Evolutionary conservation across 2,329 filamentous ascomycete genomes (phyloP).

Genomic region (Fusarium sp.): DNA sequence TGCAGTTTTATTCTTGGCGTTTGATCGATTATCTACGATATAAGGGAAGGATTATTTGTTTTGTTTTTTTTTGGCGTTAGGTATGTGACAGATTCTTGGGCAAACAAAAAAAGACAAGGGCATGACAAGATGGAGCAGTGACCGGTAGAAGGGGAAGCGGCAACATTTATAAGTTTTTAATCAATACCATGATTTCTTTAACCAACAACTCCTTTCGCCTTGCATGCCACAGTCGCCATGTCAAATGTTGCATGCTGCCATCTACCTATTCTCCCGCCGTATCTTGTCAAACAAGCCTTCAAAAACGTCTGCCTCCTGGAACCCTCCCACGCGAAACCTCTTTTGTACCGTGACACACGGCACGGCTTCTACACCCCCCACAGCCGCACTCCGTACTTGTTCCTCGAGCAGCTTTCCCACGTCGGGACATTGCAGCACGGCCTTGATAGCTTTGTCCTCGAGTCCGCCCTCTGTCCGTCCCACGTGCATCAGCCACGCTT

Average conservation of each 20-base stretch:
- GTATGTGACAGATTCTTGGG: slow-evolving; percentile 11
- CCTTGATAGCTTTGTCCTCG: slow-evolving; percentile 39
- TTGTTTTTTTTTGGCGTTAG: slow-evolving; percentile 22
- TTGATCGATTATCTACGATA: slow-evolving; percentile 11
- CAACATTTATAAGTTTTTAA: slow-evolving; percentile 20
- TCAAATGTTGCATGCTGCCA: background rate
- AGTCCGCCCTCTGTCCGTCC: slow-evolving; percentile 48
- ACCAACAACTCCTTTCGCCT: slow-evolving; percentile 4
- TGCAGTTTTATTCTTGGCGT: slow-evolving; percentile 25
- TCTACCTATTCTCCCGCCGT: slow-evolving; percentile 24
- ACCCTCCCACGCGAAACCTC: slow-evolving; percentile 74
- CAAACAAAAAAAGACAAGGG: slow-evolving; percentile 18
- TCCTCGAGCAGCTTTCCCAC: slow-evolving; percentile 45
- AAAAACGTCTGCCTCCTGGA: slow-evolving; percentile 73
- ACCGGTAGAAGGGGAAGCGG: slow-evolving; percentile 25
- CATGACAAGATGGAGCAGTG: slow-evolving; percentile 9
- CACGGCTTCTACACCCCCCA: slow-evolving; percentile 66
- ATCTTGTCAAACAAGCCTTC: slow-evolving; percentile 72
- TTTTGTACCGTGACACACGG: slow-evolving; percentile 78
- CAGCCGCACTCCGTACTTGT: slow-evolving; percentile 44
- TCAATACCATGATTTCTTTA: slow-evolving; percentile 15
- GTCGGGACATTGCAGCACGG: slow-evolving; percentile 45
- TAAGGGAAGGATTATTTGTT: slow-evolving; percentile 1
- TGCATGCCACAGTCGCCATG: background rate
- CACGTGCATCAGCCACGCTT: slow-evolving; percentile 49